phyloP scores from a whole-genome alignment of 2,329 filamentous ascomycete genomes.

The Capronia epimyces region DNA sequence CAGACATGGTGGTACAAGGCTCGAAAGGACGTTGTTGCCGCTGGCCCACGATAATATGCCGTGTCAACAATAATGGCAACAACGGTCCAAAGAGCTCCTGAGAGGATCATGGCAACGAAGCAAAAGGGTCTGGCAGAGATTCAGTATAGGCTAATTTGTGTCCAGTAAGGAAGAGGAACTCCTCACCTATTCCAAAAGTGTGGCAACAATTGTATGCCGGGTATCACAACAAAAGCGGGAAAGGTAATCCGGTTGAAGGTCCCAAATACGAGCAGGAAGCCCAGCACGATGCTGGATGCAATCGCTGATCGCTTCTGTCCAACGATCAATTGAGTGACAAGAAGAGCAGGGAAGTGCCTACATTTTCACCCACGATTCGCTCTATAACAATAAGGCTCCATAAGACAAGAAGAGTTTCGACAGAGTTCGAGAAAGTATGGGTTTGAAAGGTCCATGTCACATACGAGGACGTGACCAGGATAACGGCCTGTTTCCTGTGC shows the following conservation, averaged over 20 bases:
- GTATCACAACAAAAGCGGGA: slow-evolving; percentile 83
- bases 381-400: slow-evolving; percentile 92
- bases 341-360: slow-evolving; percentile 40
- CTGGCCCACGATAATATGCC: slow-evolving; percentile 61
- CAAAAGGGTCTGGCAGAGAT: slow-evolving; percentile 46
- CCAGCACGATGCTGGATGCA: slow-evolving; percentile 69
- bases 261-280: slow-evolving; percentile 75
- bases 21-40: slow-evolving; percentile 34
- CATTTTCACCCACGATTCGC: slow-evolving; percentile 73
- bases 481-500: slow-evolving; percentile 64
- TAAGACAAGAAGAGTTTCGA: slow-evolving; percentile 85
- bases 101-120: slow-evolving; percentile 58
- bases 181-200: slow-evolving; percentile 75
- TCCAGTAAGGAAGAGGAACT: not conserved
- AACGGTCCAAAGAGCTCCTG: slow-evolving; percentile 61
- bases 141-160: slow-evolving; percentile 2
- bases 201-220: slow-evolving; percentile 74
- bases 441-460: slow-evolving; percentile 99
- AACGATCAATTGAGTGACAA: not conserved
- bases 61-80: slow-evolving; percentile 80
- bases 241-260: slow-evolving; percentile 97
- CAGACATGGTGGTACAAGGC: slow-evolving; percentile 51
- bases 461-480: slow-evolving; percentile 90
- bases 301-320: slow-evolving; percentile 66
- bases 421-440: slow-evolving; percentile 95